These are phyloP conservation scores for Suhomyces bokatorum DNA, from an alignment of 1,139 yeast genomes.

Conservation along the genomic window DNA sequence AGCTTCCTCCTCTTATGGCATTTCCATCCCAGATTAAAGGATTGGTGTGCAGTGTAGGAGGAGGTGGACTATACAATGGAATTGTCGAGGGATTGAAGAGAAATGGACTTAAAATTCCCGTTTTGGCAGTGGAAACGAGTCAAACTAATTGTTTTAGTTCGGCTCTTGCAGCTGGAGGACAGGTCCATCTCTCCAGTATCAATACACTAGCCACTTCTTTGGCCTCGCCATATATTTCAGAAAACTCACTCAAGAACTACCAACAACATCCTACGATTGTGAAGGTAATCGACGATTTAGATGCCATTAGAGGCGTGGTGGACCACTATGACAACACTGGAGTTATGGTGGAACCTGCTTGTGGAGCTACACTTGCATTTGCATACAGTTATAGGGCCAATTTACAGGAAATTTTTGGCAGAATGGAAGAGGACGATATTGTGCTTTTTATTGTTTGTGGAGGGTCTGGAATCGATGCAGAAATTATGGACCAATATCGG, in stretches of 20 bases:
- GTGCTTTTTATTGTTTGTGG: constrained; percentile 44
- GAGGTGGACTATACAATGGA: constrained; percentile 47
- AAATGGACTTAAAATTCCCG: constrained; percentile 23
- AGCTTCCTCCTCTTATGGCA: constrained; percentile 19
- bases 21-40: constrained; percentile 29
- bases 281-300: constrained; percentile 36
- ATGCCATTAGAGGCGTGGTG: constrained; percentile 34
- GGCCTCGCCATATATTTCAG: constrained; percentile 41
- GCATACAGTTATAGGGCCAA: constrained; percentile 26
- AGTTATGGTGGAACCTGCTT: constrained; percentile 41
- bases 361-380: constrained; percentile 38
- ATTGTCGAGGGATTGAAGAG: constrained; percentile 31
- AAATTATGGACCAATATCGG: constrained; percentile 7
- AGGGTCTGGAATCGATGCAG: constrained; percentile 29
- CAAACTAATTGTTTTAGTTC: constrained; percentile 42
- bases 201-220: constrained; percentile 42
- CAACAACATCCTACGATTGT: constrained; percentile 21
- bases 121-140: constrained; percentile 38
- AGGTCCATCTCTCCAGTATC: constrained; percentile 30
- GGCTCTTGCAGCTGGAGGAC: constrained; percentile 30
- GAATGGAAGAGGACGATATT: constrained; percentile 31
- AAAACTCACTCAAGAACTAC: constrained; percentile 30
- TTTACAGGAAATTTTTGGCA: constrained; percentile 23
- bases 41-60: constrained; percentile 45
- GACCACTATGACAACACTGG: constrained; percentile 28